Percentiles rank a stretch among this genome's conserved stretches.
Conservation (phyloP, 768 basidiomycete species). For the Calocybe indica region DNA sequence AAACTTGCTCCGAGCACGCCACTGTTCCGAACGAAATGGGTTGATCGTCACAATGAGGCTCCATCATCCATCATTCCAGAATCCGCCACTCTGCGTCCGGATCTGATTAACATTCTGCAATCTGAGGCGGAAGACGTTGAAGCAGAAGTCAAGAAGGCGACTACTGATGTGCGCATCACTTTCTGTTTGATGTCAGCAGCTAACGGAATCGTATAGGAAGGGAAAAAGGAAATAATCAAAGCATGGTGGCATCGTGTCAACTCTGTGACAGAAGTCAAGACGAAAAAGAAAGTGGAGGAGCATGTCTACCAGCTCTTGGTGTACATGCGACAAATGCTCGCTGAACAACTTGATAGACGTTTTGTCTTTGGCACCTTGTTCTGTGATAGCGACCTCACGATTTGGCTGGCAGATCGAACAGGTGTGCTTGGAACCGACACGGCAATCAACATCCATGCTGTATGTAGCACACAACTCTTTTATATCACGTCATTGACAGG, state of each 20-base stretch:
- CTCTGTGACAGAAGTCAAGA: constrained; percentile 5
- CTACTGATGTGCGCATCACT: too few species aligned
- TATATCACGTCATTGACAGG: neutral
- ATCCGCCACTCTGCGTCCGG: neutral
- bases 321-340: constrained; percentile 1
- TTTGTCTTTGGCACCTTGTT: constrained; percentile 3
- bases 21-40: neutral
- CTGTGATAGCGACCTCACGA: neutral
- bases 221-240: neutral
- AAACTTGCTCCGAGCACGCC: too few species aligned
- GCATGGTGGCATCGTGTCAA: constrained; percentile 5
- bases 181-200: too few species aligned
- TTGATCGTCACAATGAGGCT: neutral
- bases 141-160: too few species aligned
- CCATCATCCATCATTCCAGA: neutral
- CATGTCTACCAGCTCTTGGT: neutral
- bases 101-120: neutral
- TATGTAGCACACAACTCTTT: neutral
- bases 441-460: constrained; percentile 6
- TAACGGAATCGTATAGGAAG: too few species aligned
- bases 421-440: constrained; percentile 2
- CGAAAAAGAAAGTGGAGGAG: neutral
- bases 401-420: constrained; percentile 4
- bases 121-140: neutral
- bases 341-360: constrained; percentile 6